A percentile compares a stretch with the other conserved stretches of the same genome.
Evolutionary conservation across 768 basidiomycete species (phyloP).

Genomic region (Pleurotus tuber-regium): DNA sequence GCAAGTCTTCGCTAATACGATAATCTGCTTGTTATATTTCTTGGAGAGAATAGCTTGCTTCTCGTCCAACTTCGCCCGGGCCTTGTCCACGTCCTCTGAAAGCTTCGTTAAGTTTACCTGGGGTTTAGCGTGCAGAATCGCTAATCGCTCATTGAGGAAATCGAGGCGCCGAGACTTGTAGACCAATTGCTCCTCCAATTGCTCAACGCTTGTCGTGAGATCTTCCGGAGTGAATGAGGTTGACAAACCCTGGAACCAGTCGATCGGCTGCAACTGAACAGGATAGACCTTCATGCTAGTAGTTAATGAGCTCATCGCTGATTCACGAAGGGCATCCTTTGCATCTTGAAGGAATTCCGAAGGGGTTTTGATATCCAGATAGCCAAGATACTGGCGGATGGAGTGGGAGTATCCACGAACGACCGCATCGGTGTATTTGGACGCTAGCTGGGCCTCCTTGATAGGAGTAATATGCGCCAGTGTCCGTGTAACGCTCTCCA

Average conservation of each 20-base stretch:
- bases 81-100: slow-evolving; percentile 16
- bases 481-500: slow-evolving; percentile 21
- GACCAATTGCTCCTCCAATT: slow-evolving; percentile 22
- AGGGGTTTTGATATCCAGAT: slow-evolving; percentile 21
- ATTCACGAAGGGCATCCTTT: slow-evolving; percentile 25
- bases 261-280: slow-evolving; percentile 24
- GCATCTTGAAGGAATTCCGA: slow-evolving; percentile 24
- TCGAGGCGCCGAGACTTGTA: slow-evolving; percentile 23
- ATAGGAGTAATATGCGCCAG: slow-evolving; percentile 24
- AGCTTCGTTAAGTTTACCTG: slow-evolving; percentile 17
- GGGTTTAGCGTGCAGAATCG: slow-evolving; percentile 14
- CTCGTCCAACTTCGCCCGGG: slow-evolving; percentile 19
- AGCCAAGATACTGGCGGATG: slow-evolving; percentile 25
- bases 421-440: slow-evolving; percentile 26
- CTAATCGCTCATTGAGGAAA: slow-evolving; percentile 20
- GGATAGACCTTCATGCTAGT: slow-evolving; percentile 24
- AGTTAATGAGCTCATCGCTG: slow-evolving; percentile 24
- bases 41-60: too few species aligned
- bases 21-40: too few species aligned
- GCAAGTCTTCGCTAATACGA: too few species aligned
- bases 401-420: slow-evolving; percentile 26
- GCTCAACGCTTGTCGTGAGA: slow-evolving; percentile 21
- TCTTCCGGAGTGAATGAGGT: slow-evolving; percentile 27
- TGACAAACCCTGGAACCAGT: slow-evolving; percentile 26
- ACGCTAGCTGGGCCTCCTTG: slow-evolving; percentile 22